Base-by-base conservation (phyloP, 352 stramenopile genomes). In the Phytopythium kandeliae region DNA sequence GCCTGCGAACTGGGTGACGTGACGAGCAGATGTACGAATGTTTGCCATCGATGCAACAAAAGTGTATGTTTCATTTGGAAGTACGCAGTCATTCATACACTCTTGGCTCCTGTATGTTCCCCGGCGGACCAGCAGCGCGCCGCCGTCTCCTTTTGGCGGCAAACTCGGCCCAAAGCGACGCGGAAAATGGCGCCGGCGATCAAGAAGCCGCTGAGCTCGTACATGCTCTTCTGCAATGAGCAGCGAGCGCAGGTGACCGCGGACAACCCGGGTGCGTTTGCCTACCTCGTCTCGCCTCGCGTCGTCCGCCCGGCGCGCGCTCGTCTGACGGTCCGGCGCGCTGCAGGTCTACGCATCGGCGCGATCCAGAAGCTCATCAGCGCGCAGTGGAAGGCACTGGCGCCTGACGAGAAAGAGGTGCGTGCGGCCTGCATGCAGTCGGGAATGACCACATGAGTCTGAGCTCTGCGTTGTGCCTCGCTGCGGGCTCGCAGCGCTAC, bases 351-450 rank as follows among this genome's bases (percentile, higher is more conserved):
- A 3, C 67, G 67, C 50, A 71, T 95, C 41, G 79, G 81, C 9
- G 73, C 87, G 15, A 76, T 98, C 19, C 86, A 96, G 46, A 96
- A 96, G 64, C 60, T 91, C 17, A 85, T 97, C 28, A 96, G 92
- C 28, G 67, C 70, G 40, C 77, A 92, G 42, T 98, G 95, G 95
- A 89, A 88, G 16, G 74, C 71, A 40, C 69, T 98, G 19, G 66
- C 62, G 8, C 58, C 75, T 3, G 75, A 96, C 22, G 70, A 97
- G 52, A 95, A 96, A 40, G 74, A 95, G 49, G 70, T 90, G 13
- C 26, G 51, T 21, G 9, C 11, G 2, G 8, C 17, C n/a, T n/a
- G n/a, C n/a, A n/a, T n/a, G n/a, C n/a, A n/a, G n/a, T n/a, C n/a
- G n/a, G n/a, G n/a, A n/a, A n/a, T n/a, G n/a, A n/a, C n/a, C n/a